phyloP scores from a whole-genome alignment of 2,329 filamentous ascomycete genomes.

The Aureobasidium lini region DNA sequence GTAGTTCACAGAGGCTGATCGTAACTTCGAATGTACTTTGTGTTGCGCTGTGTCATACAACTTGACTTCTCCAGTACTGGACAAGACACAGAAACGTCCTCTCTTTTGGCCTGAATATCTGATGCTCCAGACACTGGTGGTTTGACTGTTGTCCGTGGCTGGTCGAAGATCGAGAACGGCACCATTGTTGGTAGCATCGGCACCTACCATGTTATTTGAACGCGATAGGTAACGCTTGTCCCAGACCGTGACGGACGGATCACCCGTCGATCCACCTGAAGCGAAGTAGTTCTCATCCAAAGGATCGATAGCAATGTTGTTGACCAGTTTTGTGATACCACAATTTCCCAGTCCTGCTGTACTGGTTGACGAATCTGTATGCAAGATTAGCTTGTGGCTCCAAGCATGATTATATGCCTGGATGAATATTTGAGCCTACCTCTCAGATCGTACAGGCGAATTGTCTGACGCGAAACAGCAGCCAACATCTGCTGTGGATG shows the following conservation, averaged over 20 bases:
- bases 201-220: constrained; percentile 21
- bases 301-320: constrained; percentile 69
- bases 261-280: constrained; percentile 64
- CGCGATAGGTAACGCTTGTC: constrained; percentile 52
- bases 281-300: constrained; percentile 77
- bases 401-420: no score
- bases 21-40: constrained; percentile 23
- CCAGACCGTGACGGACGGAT: constrained; percentile 70
- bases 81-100: constrained; percentile 51
- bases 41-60: constrained; percentile 49
- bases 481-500: constrained; percentile 68
- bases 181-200: constrained; percentile 47
- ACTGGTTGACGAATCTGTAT: constrained; percentile 14
- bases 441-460: constrained; percentile 71
- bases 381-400: background rate
- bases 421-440: constrained; percentile 41
- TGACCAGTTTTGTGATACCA: constrained; percentile 51
- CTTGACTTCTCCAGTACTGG: constrained; percentile 53
- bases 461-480: constrained; percentile 66
- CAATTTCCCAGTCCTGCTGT: constrained; percentile 33
- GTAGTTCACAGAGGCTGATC: constrained; percentile 18
- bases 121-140: constrained; percentile 53
- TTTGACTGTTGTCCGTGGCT: constrained; percentile 42
- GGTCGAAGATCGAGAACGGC: constrained; percentile 52
- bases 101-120: constrained; percentile 53